Conservation (phyloP, 2,329 filamentous ascomycete genomes). For the Neonectria hederae region DNA sequence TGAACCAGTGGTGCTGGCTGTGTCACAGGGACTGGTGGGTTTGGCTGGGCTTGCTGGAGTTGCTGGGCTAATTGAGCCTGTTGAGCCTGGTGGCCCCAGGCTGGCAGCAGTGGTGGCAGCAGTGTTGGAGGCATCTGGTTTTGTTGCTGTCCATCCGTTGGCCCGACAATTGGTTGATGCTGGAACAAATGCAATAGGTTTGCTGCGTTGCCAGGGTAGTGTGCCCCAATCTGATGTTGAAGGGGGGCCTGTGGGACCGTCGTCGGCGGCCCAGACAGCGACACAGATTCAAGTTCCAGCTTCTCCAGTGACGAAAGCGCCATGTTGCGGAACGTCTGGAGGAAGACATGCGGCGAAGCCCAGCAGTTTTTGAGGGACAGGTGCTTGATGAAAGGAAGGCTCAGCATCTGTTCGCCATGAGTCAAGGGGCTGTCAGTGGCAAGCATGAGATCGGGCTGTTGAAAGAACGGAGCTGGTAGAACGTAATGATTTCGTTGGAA, state of each 20-base stretch:
- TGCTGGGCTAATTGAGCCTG: not conserved
- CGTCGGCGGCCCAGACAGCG: conserved; percentile 62
- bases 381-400: conserved; percentile 65
- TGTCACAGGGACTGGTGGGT: not conserved
- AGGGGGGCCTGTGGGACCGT: conserved; percentile 38
- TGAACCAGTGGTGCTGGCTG: not conserved
- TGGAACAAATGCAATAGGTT: conserved; percentile 34
- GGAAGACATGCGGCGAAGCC: conserved; percentile 67
- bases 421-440: conserved; percentile 43
- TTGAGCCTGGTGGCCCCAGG: not conserved
- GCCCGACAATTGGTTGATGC: not conserved
- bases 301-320: conserved; percentile 58
- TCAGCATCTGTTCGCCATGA: conserved; percentile 53
- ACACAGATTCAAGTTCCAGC: conserved; percentile 71
- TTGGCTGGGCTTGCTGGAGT: not conserved
- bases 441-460: conserved; percentile 46
- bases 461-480: conserved; percentile 67
- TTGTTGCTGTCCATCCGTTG: not conserved
- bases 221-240: conserved; percentile 26
- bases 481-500: conserved; percentile 70
- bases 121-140: not conserved
- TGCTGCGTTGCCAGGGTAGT: conserved; percentile 15
- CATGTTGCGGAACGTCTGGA: conserved; percentile 60
- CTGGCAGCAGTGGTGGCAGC: not conserved
- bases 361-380: conserved; percentile 76